A percentile compares a stretch with the other conserved stretches of the same genome.
Conservation (phyloP, 176 grass and related monocot genomes). For the Paspalum notatum region DNA sequence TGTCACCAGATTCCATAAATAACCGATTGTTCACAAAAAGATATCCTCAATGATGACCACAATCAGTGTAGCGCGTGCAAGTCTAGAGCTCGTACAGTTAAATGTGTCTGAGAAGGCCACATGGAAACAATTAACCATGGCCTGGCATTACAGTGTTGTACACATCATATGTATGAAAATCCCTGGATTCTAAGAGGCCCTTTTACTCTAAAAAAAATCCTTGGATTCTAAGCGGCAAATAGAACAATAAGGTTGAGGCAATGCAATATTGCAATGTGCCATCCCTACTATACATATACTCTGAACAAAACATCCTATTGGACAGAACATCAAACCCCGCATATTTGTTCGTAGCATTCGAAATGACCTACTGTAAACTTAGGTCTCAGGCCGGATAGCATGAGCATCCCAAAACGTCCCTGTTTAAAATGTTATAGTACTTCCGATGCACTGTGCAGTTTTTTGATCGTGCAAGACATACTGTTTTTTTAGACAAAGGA, state of each 20-base stretch:
- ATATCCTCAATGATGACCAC: neutral
- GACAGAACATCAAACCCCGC: neutral
- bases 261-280: neutral
- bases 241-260: neutral
- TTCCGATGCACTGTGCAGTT: neutral
- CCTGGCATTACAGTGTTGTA: neutral
- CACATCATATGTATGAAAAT: neutral
- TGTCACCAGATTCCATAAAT: neutral
- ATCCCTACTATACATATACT: neutral
- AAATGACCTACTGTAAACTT: too few relatives aligned
- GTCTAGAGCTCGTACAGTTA: neutral
- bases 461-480: too few relatives aligned
- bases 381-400: too few relatives aligned
- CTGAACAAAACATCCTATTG: neutral
- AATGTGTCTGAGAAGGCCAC: neutral
- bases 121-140: slow-evolving; percentile 20
- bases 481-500: too few relatives aligned
- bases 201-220: too few relatives aligned
- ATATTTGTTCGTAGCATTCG: neutral
- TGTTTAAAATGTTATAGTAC: neutral
- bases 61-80: slow-evolving; percentile 5
- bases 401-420: neutral
- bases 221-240: neutral
- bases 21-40: neutral
- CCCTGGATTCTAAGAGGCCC: neutral